Base-by-base conservation (phyloP, 305 asterid genomes). In the Stenogyne calaminthoides region DNA sequence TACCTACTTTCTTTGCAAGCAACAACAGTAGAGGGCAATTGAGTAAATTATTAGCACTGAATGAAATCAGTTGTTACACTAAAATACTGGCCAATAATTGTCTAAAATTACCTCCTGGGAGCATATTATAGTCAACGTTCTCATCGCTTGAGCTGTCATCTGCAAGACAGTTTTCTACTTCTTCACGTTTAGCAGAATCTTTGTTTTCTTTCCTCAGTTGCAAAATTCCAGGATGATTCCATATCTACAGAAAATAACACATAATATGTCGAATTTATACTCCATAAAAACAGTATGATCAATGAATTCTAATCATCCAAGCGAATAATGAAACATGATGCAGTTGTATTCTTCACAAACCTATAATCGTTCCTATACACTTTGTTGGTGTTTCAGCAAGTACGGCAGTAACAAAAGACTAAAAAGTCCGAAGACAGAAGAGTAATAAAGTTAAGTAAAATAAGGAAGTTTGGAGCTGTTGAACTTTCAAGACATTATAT, bases 211-310 rank as follows among this genome's bases (percentile, higher is more conserved):
- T 91, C 91, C 84, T 86, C 71, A 95, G 81, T 86, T 88, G 96
- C 86, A 95, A 81, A 79, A 91, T 87, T 63, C 99, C 99, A 81
- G 99, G 99, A 89, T 95, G 99, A 78, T 95, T 95, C 98, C 98
- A 95, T 80, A 95, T 95, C 99, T 95, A 80, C 75, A 81, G 60
- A 71, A 75, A 77, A 69, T 27, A 71, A 67, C 60, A 40, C 75
- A 62, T 58, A 66, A 52, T 59, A 66, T 27, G 63, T 62, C 58
- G 10, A 66, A 73, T 52, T 71, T 20, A 67, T n/a, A 64, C 65
- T 62, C 64, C 52, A 16, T 14, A 11, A 18, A 54, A 70, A 69
- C 11, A 46, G 9, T 11, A 64, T 47, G 37, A 55, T 25, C 29
- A 54, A 40, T 19, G 18, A 63, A 46, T 47, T 36, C 62, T 6